Conservation (phyloP, 1,284 basidiomycete genomes). For the Vanrija sp. region DNA sequence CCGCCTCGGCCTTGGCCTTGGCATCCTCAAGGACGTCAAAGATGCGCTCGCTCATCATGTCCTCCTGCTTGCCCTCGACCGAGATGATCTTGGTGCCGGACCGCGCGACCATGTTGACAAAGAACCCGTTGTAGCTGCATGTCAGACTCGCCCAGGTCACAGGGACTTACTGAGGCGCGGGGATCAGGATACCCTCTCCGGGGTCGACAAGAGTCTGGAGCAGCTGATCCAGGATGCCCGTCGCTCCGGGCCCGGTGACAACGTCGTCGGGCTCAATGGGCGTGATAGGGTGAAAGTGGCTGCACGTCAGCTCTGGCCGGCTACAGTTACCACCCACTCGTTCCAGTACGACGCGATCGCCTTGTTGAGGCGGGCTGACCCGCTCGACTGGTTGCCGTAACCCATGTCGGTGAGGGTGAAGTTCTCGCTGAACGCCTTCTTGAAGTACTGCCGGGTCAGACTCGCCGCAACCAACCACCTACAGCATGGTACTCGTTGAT, state of each 20-base stretch:
- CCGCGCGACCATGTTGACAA: constrained; percentile 18
- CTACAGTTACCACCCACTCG: constrained; percentile 1
- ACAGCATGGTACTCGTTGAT: constrained; percentile 14
- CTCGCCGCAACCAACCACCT: neutral
- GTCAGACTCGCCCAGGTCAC: neutral
- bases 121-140: constrained; percentile 36
- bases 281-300: constrained; percentile 20
- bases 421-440: constrained; percentile 3
- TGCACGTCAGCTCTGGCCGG: neutral
- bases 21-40: constrained; percentile 16
- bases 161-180: constrained; percentile 23
- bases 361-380: constrained; percentile 6
- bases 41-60: neutral
- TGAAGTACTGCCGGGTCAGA: constrained; percentile 7
- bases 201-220: constrained; percentile 30
- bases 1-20: constrained; percentile 24
- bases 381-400: constrained; percentile 14
- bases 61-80: constrained; percentile 5
- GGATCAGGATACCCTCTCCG: constrained; percentile 36
- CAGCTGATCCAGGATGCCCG: constrained; percentile 36
- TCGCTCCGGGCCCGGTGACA: constrained; percentile 29
- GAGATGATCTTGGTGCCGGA: constrained; percentile 3
- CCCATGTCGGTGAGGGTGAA: constrained; percentile 10
- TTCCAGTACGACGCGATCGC: constrained; percentile 20
- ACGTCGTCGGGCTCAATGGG: constrained; percentile 30